Evolutionary conservation across 148 eudicot genomes (phyloP).

Genomic region (Spergularia bocconei): DNA sequence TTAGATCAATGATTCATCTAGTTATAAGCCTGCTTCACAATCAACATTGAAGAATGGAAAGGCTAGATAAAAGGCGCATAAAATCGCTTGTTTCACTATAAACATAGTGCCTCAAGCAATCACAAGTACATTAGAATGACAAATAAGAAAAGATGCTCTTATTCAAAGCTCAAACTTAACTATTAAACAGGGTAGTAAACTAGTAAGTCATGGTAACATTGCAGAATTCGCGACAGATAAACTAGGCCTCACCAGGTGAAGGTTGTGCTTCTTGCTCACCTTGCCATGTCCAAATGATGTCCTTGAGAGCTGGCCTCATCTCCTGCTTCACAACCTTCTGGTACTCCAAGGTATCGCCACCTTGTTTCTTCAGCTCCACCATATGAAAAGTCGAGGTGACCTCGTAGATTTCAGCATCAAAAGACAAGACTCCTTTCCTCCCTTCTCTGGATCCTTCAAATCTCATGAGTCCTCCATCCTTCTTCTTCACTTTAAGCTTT

Average conservation of each 20-base stretch:
- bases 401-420: slow-evolving; percentile 51
- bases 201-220: not conserved
- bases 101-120: not conserved
- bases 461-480: slow-evolving; percentile 41
- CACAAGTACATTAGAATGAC: not conserved
- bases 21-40: not conserved
- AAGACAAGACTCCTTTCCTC: slow-evolving; percentile 37
- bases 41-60: not conserved
- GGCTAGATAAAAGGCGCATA: not conserved
- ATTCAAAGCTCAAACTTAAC: not conserved
- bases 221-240: not conserved
- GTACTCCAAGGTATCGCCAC: slow-evolving; percentile 53
- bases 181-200: not conserved
- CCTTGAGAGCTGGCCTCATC: slow-evolving; percentile 43
- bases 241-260: slow-evolving; percentile 16
- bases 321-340: slow-evolving; percentile 37
- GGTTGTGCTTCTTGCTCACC: slow-evolving; percentile 33
- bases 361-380: slow-evolving; percentile 47
- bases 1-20: not conserved
- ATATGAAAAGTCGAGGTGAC: slow-evolving; percentile 49
- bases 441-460: slow-evolving; percentile 45
- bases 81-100: not conserved
- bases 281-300: slow-evolving; percentile 55
- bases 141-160: not conserved
- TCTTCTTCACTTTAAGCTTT: slow-evolving; percentile 44